These are phyloP conservation scores for Barnettozyma hawaiiensis DNA, from an alignment of 1,139 yeast genomes.

Conservation along the genomic window DNA sequence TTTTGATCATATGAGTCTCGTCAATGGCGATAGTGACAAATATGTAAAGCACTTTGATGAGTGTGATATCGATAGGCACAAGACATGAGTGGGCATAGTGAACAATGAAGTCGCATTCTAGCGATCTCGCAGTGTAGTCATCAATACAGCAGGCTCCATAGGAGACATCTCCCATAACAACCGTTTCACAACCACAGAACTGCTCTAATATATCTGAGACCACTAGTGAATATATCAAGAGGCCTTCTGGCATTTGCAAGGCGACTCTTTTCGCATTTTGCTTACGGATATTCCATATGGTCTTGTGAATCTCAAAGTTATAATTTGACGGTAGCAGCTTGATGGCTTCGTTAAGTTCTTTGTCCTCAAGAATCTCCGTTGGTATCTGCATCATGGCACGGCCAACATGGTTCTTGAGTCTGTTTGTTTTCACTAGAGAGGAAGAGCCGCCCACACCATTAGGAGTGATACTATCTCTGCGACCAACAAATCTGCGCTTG, in stretches of 20 bases:
- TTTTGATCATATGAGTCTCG: slow-evolving; percentile 71
- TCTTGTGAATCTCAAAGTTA: slow-evolving; percentile 92
- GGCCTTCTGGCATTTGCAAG: slow-evolving; percentile 96
- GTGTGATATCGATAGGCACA: slow-evolving; percentile 90
- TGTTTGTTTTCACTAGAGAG: slow-evolving; percentile 27
- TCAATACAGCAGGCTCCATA: slow-evolving; percentile 99
- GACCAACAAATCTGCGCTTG: slow-evolving; percentile 42
- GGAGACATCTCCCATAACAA: slow-evolving; percentile 98
- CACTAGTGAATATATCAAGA: slow-evolving; percentile 78
- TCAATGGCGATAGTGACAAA: slow-evolving; percentile 92
- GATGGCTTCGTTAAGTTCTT: slow-evolving; percentile 76
- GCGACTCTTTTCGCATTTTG: slow-evolving; percentile 75
- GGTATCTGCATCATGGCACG: slow-evolving; percentile 89
- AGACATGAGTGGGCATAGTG: slow-evolving; percentile 98
- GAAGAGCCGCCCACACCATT: slow-evolving; percentile 10
- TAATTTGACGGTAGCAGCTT: slow-evolving; percentile 81
- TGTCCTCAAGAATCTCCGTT: slow-evolving; percentile 70
- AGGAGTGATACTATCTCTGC: slow-evolving; percentile 22
- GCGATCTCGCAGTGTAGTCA: slow-evolving; percentile 87
- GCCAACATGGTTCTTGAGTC: slow-evolving; percentile 29
- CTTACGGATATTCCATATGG: slow-evolving; percentile 86
- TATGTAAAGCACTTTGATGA: slow-evolving; percentile 86
- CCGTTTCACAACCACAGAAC: slow-evolving; percentile 79
- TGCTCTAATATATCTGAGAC: slow-evolving; percentile 89
- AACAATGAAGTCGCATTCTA: slow-evolving; percentile 90